Base-by-base conservation (phyloP, 805 yeast species). In the Cyberlindnera lachancei region DNA sequence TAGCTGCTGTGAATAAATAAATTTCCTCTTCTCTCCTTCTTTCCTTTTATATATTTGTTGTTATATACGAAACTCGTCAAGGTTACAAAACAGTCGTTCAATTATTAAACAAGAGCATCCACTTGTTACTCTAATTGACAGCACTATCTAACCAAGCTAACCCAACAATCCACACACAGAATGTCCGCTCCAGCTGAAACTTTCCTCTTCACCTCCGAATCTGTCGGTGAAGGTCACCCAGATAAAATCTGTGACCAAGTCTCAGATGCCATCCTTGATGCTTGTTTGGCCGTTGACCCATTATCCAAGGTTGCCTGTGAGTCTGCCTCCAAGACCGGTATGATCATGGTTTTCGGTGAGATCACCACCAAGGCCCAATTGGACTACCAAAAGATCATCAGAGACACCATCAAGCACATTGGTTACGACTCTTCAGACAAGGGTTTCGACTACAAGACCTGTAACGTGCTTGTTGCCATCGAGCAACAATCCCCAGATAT, bases 401-500 rank as follows among this genome's bases (percentile, higher is more conserved):
- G 98, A 73, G 96, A 92, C 64, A 92, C 98, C 63, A 84, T 92
- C 69, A 87, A 90, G 73, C 86, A 87, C 67, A 92, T 92, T 66
- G 98, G 98, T 59, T 92, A 92, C 72, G 98, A 92, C 64, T 72
- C 77, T 59, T 81, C 94, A 44, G 94, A 74, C 33, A 92, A 92
- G 73, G 98, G 98, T 53, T 92, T 92, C 60, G 98, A 92, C 68
- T 90, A 86, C 84, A 90, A 90, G 74, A 92, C 98, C 53, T 92
- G 98, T 77, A 92, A 92, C 68, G 97, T 92, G 37, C 73, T 92
- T 46, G 97, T 92, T 44, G 98, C 98, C 63, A 87, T 92, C 64
- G 98, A 92, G 74, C 96, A 92, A 72, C 98, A 92, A 72, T 87
- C 96, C 33, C 92, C 95, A 52, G 98, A 92, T 70, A 92, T 92